Evolutionary conservation across 495 filamentous ascomycete genomes (phyloP).

Genomic region (Schizothecium vesticola): DNA sequence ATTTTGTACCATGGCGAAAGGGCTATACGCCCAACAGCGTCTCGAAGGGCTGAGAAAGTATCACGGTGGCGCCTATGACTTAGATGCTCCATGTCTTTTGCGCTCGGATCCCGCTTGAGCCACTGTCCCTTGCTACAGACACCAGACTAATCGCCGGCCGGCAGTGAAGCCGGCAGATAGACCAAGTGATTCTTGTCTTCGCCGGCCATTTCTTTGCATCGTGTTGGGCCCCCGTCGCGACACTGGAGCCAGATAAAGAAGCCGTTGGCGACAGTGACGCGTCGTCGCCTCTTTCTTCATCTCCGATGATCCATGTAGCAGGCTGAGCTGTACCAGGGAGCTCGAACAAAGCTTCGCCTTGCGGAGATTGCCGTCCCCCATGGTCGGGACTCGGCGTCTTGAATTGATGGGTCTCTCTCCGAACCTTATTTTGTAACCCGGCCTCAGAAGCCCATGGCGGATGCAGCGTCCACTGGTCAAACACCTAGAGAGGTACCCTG

Average conservation of each 20-base stretch:
- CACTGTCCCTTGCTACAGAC: neutral
- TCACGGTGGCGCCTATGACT: neutral
- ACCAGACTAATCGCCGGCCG: neutral
- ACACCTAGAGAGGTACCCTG: neutral
- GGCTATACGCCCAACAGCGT: no score
- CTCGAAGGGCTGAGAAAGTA: neutral
- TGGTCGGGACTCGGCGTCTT: neutral
- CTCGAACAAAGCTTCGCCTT: neutral
- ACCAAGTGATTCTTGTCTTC: neutral
- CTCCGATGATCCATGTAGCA: neutral
- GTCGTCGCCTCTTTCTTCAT: neutral
- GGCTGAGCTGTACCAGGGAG: neutral
- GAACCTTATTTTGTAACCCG: neutral
- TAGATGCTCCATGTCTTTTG: neutral
- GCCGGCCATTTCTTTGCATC: neutral
- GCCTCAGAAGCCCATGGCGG: neutral
- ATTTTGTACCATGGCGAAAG: no score
- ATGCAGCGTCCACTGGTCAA: neutral
- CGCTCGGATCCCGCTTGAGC: neutral
- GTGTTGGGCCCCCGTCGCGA: neutral
- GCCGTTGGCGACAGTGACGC: neutral
- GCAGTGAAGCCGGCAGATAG: neutral
- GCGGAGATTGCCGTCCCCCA: neutral
- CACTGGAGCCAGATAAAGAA: neutral
- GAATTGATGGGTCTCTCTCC: neutral